A percentile compares a stretch with the other conserved stretches of the same genome.
phyloP scores from a whole-genome alignment of 768 basidiomycete genomes.

The Trichaptum fuscoviolaceum region DNA sequence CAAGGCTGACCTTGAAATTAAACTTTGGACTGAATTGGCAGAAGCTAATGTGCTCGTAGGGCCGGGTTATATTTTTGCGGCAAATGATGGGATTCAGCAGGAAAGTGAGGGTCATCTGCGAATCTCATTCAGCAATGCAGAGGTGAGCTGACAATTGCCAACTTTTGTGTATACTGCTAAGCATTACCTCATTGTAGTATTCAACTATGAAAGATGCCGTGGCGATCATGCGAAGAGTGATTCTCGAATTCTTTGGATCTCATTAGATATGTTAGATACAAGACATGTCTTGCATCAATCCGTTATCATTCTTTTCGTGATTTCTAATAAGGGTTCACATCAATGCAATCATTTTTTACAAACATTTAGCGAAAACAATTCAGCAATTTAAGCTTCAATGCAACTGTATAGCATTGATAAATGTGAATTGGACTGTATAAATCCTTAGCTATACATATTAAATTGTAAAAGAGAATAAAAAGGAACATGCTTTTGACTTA shows the following conservation, averaged over 20 bases:
- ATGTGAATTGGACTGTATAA: too few relatives aligned
- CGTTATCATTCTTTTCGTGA: neutral
- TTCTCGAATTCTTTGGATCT: neutral
- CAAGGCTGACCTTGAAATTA: slow-evolving; percentile 41
- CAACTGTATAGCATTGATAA: too few relatives aligned
- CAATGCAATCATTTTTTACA: too few relatives aligned
- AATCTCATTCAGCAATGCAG: slow-evolving; percentile 49
- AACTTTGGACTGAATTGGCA: slow-evolving; percentile 57
- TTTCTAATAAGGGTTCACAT: too few relatives aligned
- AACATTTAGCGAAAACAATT: too few relatives aligned
- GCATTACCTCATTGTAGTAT: neutral
- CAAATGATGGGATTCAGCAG: slow-evolving; percentile 19
- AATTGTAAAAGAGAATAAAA: neutral
- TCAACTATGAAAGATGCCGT: slow-evolving; percentile 1
- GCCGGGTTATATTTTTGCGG: slow-evolving; percentile 52
- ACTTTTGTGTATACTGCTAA: neutral
- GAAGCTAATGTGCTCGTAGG: slow-evolving; percentile 58
- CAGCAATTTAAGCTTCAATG: too few relatives aligned
- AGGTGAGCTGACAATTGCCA: slow-evolving; percentile 31
- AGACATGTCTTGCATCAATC: too few relatives aligned
- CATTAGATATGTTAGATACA: neutral
- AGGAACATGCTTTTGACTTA: neutral
- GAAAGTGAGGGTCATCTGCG: slow-evolving; percentile 46
- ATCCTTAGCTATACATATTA: too few relatives aligned
- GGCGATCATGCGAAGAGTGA: neutral